Evolutionary conservation across 208 protist genomes (phyloP), one percentile per base, ranked within the genome.

Genomic region (Trypanosoma vivax): DNA sequence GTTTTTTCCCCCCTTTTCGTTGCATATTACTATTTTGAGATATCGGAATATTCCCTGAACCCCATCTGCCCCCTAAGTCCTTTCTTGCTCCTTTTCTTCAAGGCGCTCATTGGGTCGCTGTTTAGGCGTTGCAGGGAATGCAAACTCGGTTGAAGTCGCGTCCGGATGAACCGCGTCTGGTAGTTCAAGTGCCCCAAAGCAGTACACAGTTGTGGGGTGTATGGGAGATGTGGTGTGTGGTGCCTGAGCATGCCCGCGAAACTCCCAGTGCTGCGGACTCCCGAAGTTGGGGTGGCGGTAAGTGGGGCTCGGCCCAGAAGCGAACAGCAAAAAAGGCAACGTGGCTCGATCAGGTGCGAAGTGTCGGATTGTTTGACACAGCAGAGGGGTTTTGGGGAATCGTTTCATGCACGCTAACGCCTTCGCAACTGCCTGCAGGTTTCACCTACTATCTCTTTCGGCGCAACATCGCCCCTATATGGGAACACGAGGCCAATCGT

Each of bases 401-500:
- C 23, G 69, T 65, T 41, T 60, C 75, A 21, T 95, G 84, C 63
- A 86, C 70, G 9, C 54, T 92, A 13, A 50, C 75, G 9, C 88
- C 88, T 3, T 92, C 83, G 2, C 73, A 80, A 47, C 72, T 95
- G 11, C 76, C 84, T 1, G 63, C 71, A 3, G 82, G 77, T 38
- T 67, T 66, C 41, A 85, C 78, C 1, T 96, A 91, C 61, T 90
- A 94, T 45, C 64, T 96, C 19, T 90, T 96, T 47, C 81, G 83
- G 60, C 78, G 88, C 30, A 69, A 90, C 68, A 90, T 96, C 43
- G 76, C 82, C 6, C 89, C 89, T 16, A 90, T 92, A 79, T 96
- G 89, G 86, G 89, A 96, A 51, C 83, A 94, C 51, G 83, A 90
- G 68, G 84, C 84, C 33, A 93, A 94, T 62, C 76, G 84, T 5